Percentiles rank a stretch among this genome's conserved stretches.
Conservation (phyloP, 495 filamentous ascomycete species). For the Tuber melanosporum region DNA sequence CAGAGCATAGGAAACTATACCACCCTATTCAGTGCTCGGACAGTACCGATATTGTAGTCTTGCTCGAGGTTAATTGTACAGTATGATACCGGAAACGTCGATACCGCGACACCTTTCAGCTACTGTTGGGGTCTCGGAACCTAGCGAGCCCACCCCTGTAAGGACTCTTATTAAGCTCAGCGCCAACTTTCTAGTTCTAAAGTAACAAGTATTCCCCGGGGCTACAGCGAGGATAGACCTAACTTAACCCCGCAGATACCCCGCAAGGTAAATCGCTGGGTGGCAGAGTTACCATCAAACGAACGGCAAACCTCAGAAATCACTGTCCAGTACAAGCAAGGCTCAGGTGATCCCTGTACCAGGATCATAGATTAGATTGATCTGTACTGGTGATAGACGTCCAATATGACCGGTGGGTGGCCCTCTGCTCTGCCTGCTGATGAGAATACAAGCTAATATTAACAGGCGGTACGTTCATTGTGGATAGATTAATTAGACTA, state of each 20-base stretch:
- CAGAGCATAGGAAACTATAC: background rate
- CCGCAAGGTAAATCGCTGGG: background rate
- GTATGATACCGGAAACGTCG: no score
- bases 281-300: background rate
- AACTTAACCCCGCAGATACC: background rate
- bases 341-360: background rate
- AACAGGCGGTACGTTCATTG: background rate
- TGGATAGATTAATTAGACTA: background rate
- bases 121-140: background rate
- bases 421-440: background rate
- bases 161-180: background rate
- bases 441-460: background rate
- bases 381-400: background rate
- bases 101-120: background rate
- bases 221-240: background rate
- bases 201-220: background rate
- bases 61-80: background rate
- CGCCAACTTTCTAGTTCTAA: no score
- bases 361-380: no score
- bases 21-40: background rate
- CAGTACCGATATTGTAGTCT: background rate
- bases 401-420: background rate
- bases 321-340: background rate
- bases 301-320: background rate
- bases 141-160: background rate